Base-by-base conservation (phyloP, 345 rosid species). In the Citrus maxima region DNA sequence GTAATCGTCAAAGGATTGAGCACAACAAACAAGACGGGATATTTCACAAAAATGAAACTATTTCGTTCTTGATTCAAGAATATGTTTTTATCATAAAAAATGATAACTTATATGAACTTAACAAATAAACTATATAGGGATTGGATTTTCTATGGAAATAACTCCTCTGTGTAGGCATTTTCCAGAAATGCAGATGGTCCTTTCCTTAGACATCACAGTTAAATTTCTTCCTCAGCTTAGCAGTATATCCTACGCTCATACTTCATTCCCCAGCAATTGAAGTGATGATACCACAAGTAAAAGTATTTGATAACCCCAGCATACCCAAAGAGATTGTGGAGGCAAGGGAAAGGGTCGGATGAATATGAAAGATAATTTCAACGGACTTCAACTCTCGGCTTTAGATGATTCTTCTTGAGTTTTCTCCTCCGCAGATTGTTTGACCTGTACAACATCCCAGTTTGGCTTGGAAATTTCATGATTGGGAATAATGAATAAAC, bases 361-460 rank as follows among this genome's bases (percentile, higher is more conserved):
- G 63, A 72, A 72, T 27, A 46, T 5, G 28, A 24, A 24, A 54
- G 42, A 13, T 30, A 19, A 72, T 10, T 46, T 49, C 5, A 67
- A 65, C 2, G 27, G n/a, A 16, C 69, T 65, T 65, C 7, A 65
- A 34, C 62, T 55, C 24, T 27, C 64, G 27, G 37, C 46, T 8
- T 56, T 7, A 35, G 56, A 18, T 56, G 56, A 46, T 74, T 42
- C 70, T 32, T 62, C 70, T 21, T 63, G 42, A 63, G 35, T n/a
- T 63, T 76, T 46, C 73, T 76, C 63, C 64, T 77, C 27, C 28
- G 79, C 79, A n/a, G 38, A 16, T 55, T 67, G 66, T 37, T 37
- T 4, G 79, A 72, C 79, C 79, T 67, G 73, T 21, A 67, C 6
- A 42, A 40, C 38, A 25, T 7, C 62, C 13, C 69, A 10, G 42